Conservation (phyloP, 2,329 filamentous ascomycete genomes). For the Spiromastix sp. region DNA sequence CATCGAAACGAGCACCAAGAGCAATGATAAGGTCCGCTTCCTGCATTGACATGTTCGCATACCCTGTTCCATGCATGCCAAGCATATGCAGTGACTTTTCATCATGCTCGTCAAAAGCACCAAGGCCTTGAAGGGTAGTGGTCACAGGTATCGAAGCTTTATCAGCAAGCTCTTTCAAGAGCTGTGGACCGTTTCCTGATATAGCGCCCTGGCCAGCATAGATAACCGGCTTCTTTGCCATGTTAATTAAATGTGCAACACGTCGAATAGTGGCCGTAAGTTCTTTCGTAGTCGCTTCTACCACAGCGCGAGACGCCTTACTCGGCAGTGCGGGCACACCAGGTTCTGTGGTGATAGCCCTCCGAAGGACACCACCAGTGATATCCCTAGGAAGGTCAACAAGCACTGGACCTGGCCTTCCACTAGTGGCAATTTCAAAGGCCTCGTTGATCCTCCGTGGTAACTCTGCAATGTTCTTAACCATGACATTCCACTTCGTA, state of each 20-base stretch:
- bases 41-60: slow-evolving; percentile 97
- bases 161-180: slow-evolving; percentile 78
- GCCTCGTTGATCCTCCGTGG: slow-evolving; percentile 93
- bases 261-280: slow-evolving; percentile 63
- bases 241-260: slow-evolving; percentile 73
- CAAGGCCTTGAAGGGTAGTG: slow-evolving; percentile 87
- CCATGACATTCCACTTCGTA: slow-evolving; percentile 99
- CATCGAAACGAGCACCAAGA: slow-evolving; percentile 87
- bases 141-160: slow-evolving; percentile 90
- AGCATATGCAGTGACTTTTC: slow-evolving; percentile 96
- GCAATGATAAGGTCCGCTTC: slow-evolving; percentile 93
- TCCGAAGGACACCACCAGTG: slow-evolving; percentile 71
- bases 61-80: slow-evolving; percentile 94
- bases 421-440: slow-evolving; percentile 93
- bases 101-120: slow-evolving; percentile 85
- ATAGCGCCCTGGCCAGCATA: slow-evolving; percentile 90
- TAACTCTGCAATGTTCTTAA: slow-evolving; percentile 87
- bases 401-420: slow-evolving; percentile 84
- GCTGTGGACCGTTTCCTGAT: slow-evolving; percentile 63
- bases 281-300: slow-evolving; percentile 61
- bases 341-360: slow-evolving; percentile 69
- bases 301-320: slow-evolving; percentile 70
- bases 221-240: slow-evolving; percentile 86
- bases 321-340: slow-evolving; percentile 70
- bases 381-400: slow-evolving; percentile 96